Percentiles rank a stretch among this genome's conserved stretches.
Conservation (phyloP, 345 rosid species). For the Melastoma malabathricum region DNA sequence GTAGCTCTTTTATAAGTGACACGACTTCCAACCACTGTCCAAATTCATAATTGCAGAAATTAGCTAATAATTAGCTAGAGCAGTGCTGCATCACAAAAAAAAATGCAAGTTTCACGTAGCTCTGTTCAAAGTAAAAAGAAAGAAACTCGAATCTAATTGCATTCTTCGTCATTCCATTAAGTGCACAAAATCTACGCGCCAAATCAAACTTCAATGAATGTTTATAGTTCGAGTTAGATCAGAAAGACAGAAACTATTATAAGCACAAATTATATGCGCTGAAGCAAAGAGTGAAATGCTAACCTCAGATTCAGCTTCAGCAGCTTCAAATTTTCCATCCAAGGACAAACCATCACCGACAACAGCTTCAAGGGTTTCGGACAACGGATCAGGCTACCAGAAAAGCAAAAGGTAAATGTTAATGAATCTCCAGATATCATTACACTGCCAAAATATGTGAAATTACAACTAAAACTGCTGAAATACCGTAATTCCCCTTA, state of each 20-base stretch:
- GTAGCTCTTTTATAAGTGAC: constrained; percentile 67
- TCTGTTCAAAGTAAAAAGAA: too few relatives aligned
- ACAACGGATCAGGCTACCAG: constrained; percentile 75
- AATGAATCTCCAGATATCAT: background rate
- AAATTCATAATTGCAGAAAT: background rate
- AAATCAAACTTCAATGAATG: too few relatives aligned
- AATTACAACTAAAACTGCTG: background rate
- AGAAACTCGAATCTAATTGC: too few relatives aligned
- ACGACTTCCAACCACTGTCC: constrained; percentile 90
- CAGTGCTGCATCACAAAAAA: too few relatives aligned
- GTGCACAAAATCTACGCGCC: too few relatives aligned
- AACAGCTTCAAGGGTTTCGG: constrained; percentile 66
- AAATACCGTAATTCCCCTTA: constrained; percentile 69
- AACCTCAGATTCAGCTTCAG: constrained; percentile 68
- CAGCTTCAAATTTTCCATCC: constrained; percentile 53
- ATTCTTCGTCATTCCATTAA: too few relatives aligned
- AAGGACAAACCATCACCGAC: constrained; percentile 47
- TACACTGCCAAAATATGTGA: background rate
- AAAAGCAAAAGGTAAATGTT: constrained; percentile 4
- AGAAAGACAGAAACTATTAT: background rate
- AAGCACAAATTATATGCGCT: background rate
- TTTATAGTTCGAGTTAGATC: background rate
- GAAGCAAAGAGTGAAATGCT: constrained; percentile 3
- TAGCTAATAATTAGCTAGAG: too few relatives aligned
- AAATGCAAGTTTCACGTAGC: too few relatives aligned